These are phyloP conservation scores for Butyriboletus loyo DNA, from an alignment of 768 basidiomycete species.

Conservation along the genomic window DNA sequence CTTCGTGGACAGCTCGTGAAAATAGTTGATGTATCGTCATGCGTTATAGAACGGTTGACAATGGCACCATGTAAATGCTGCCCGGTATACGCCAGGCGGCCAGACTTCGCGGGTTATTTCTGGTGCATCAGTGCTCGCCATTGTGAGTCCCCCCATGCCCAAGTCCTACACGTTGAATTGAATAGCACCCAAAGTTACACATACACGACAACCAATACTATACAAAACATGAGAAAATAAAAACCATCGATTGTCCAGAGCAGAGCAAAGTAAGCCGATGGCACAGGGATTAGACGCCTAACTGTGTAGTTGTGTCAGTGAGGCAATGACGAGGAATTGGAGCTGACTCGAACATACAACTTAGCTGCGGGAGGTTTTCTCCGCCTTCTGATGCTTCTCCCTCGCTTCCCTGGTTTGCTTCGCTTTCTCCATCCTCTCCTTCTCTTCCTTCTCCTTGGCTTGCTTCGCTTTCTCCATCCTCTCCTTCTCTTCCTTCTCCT, in stretches of 20 bases:
- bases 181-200: constrained; percentile 1
- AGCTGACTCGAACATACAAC: constrained; percentile 9
- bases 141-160: background rate
- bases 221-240: constrained; percentile 9
- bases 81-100: background rate
- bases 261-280: background rate
- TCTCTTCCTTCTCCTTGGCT: too few relatives aligned
- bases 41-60: background rate
- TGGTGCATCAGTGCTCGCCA: background rate
- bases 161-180: background rate
- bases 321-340: background rate
- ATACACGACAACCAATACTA: background rate
- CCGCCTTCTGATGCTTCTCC: too few relatives aligned
- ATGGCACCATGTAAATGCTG: background rate
- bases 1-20: background rate
- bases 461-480: background rate
- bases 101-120: background rate
- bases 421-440: too few relatives aligned
- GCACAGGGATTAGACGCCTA: background rate
- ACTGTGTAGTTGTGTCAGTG: constrained; percentile 5
- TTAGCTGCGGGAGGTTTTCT: too few relatives aligned
- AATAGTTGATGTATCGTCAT: background rate
- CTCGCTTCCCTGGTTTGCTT: too few relatives aligned
- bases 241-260: background rate
- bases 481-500: background rate